Conservation (phyloP, 352 stramenopile species). For the Pythium vanterpoolii region DNA sequence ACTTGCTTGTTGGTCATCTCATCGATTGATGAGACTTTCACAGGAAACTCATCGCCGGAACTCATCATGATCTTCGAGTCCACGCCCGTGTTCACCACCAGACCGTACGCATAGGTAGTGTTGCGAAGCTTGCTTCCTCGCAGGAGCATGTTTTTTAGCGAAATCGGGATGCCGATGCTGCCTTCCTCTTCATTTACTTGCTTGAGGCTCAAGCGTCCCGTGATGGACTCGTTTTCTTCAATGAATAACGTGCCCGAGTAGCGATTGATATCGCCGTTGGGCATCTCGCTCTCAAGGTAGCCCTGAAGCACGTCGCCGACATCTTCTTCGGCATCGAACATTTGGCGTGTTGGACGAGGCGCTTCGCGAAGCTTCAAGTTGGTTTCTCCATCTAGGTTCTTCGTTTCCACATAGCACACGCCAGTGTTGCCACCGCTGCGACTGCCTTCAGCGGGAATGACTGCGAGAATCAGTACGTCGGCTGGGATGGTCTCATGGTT, state of each 20-base stretch:
- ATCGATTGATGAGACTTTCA: conserved; percentile 84
- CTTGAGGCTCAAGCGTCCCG: conserved; percentile 9
- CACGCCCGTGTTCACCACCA: conserved; percentile 92
- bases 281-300: conserved; percentile 76
- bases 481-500: conserved; percentile 82
- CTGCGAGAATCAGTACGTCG: conserved; percentile 78
- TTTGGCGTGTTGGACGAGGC: conserved; percentile 43
- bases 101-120: conserved; percentile 83
- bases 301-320: conserved; percentile 59
- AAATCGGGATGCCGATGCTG: conserved; percentile 43
- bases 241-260: conserved; percentile 75
- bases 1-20: conserved; percentile 87
- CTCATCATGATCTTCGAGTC: conserved; percentile 93
- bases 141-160: conserved; percentile 89
- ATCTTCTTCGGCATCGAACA: conserved; percentile 70
- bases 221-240: conserved; percentile 35
- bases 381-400: conserved; percentile 86
- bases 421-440: conserved; percentile 62
- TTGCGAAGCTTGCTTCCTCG: conserved; percentile 89
- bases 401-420: conserved; percentile 88
- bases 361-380: conserved; percentile 85
- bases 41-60: conserved; percentile 72
- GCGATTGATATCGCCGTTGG: conserved; percentile 78
- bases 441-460: conserved; percentile 58
- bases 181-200: conserved; percentile 6